Evolutionary conservation across 2,329 filamentous ascomycete genomes (phyloP).

Genomic region (Claviceps sp.): DNA sequence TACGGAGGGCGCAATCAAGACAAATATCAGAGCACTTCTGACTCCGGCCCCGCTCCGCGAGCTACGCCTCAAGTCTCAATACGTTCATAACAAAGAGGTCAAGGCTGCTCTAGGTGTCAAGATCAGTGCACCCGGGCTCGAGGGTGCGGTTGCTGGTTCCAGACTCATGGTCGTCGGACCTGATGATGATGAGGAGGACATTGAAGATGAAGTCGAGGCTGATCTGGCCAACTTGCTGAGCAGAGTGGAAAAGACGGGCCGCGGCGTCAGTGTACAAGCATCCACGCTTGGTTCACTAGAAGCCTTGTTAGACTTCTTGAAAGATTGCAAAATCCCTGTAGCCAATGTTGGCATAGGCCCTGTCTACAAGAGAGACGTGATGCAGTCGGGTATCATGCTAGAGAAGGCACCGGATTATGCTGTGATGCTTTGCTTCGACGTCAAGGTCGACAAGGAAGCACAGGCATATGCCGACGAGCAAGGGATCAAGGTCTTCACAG

Average conservation of each 20-base stretch:
- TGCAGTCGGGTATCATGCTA: constrained; percentile 89
- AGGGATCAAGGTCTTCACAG: constrained; percentile 94
- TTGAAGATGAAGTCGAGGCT: constrained; percentile 91
- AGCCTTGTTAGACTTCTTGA: constrained; percentile 90
- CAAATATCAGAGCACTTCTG: constrained; percentile 85
- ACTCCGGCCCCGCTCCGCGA: constrained; percentile 91
- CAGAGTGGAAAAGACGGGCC: constrained; percentile 81
- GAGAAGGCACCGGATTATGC: constrained; percentile 91
- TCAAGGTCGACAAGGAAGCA: constrained; percentile 97
- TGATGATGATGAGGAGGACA: constrained; percentile 91
- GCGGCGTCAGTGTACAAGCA: constrained; percentile 92
- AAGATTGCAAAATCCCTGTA: constrained; percentile 91
- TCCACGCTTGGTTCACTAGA: constrained; percentile 95
- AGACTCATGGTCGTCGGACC: constrained; percentile 86
- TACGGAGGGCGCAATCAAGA: constrained; percentile 90
- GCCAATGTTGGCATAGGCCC: constrained; percentile 95
- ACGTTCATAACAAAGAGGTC: constrained; percentile 98
- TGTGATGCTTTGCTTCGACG: constrained; percentile 99
- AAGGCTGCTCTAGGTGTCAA: constrained; percentile 98
- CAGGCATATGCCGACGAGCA: constrained; percentile 82
- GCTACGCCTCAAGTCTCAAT: constrained; percentile 84
- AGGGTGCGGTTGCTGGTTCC: constrained; percentile 92
- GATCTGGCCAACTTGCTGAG: constrained; percentile 86
- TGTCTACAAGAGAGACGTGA: constrained; percentile 95
- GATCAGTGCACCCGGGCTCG: constrained; percentile 90